Conservation (phyloP, 805 yeast species). For the Phaffomyces thermotolerans region DNA sequence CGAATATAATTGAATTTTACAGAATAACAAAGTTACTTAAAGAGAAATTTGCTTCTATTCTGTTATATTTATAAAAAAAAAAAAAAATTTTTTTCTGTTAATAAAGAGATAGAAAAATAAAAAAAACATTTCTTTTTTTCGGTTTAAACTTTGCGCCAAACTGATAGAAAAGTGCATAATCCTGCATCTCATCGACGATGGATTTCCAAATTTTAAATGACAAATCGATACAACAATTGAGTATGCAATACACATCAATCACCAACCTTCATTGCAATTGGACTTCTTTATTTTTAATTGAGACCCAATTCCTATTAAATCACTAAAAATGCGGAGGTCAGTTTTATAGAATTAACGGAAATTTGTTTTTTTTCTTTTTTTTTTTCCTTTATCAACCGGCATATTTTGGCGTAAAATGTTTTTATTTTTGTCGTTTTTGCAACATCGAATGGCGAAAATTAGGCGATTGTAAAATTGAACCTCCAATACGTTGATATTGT, state of each 20-base stretch:
- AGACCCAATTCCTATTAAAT: background rate
- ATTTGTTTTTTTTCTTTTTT: background rate
- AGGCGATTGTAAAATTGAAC: too few species aligned
- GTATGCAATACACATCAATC: background rate
- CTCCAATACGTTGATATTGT: too few species aligned
- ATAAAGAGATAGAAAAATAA: background rate
- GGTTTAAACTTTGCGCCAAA: constrained; percentile 1
- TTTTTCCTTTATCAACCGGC: background rate
- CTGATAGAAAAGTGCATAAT: constrained; percentile 1
- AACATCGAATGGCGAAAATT: background rate
- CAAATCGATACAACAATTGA: background rate
- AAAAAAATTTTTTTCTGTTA: background rate
- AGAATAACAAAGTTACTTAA: background rate
- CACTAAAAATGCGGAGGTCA: background rate
- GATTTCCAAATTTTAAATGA: background rate
- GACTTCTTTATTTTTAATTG: background rate
- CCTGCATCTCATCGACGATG: background rate
- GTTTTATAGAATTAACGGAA: background rate
- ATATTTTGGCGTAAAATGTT: background rate
- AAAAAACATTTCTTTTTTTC: background rate
- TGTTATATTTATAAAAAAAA: background rate
- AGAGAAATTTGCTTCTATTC: background rate
- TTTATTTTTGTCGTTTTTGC: background rate
- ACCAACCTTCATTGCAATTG: background rate
- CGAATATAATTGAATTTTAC: background rate